phyloP scores from a whole-genome alignment of 495 filamentous ascomycete species.

The Podospora tetraspora region DNA sequence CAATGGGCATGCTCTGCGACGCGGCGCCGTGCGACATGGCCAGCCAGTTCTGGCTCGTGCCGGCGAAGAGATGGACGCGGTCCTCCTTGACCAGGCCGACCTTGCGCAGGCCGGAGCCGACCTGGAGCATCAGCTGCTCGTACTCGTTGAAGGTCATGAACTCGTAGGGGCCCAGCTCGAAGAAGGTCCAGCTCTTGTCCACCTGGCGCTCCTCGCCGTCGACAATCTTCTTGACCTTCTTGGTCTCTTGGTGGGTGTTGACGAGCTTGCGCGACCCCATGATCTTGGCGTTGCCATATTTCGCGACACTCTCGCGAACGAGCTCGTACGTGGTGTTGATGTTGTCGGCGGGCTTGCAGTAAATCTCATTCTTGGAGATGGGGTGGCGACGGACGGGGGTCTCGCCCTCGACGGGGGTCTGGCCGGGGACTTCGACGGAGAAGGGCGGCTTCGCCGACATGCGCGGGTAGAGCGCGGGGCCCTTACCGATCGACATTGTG shows the following conservation, averaged over 20 bases:
- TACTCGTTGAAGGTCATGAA: constrained; percentile 88
- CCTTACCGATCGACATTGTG: constrained; percentile 42
- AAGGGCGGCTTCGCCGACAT: constrained; percentile 62
- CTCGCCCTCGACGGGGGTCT: constrained; percentile 71
- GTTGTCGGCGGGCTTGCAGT: constrained; percentile 54
- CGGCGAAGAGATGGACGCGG: constrained; percentile 82
- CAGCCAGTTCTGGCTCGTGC: constrained; percentile 80
- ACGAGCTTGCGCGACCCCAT: constrained; percentile 76
- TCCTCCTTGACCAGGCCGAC: constrained; percentile 69
- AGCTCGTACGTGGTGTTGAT: constrained; percentile 85
- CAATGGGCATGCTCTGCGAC: constrained; percentile 59
- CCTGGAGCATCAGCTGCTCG: constrained; percentile 63
- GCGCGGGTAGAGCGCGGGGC: constrained; percentile 54
- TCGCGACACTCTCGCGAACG: constrained; percentile 66
- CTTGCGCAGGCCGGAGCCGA: constrained; percentile 74
- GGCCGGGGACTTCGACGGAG: constrained; percentile 72
- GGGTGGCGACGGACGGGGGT: constrained; percentile 84
- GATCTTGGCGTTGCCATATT: constrained; percentile 85
- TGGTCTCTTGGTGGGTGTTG: constrained; percentile 82
- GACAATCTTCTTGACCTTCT: constrained; percentile 94
- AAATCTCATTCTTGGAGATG: constrained; percentile 62
- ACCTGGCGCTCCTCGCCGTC: constrained; percentile 86
- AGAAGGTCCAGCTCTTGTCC: constrained; percentile 95
- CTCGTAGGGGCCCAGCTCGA: constrained; percentile 82
- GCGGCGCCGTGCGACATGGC: constrained; percentile 52